phyloP scores from a whole-genome alignment of 208 protist species.

The Acanthamoeba sp. region DNA sequence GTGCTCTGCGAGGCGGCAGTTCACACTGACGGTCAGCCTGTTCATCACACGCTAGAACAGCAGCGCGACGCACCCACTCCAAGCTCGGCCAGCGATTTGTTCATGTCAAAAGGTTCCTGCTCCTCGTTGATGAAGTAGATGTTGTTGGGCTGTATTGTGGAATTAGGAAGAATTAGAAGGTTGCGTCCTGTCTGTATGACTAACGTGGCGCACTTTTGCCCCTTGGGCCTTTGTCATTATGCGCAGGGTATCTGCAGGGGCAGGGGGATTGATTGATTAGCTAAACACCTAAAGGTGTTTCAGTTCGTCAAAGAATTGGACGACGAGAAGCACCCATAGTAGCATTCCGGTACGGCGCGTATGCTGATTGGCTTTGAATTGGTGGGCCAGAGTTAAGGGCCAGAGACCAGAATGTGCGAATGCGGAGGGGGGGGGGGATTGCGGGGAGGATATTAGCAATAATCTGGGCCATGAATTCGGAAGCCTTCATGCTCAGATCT shows the following conservation, averaged over 20 bases:
- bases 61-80: neutral
- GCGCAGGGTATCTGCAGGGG: conserved; percentile 32
- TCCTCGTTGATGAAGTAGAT: conserved; percentile 69
- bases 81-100: conserved; percentile 49
- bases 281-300: neutral
- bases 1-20: neutral
- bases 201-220: conserved; percentile 7
- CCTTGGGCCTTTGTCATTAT: conserved; percentile 54
- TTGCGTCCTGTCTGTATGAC: neutral
- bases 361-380: conserved; percentile 34
- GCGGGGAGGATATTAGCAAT: conserved; percentile 2
- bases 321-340: neutral
- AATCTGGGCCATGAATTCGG: neutral
- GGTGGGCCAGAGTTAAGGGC: conserved; percentile 9
- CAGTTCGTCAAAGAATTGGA: neutral
- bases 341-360: conserved; percentile 29
- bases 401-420: neutral
- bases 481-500: conserved; percentile 52
- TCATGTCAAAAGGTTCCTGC: conserved; percentile 27
- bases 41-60: too few relatives aligned
- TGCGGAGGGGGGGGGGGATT: neutral
- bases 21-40: neutral
- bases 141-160: conserved; percentile 20
- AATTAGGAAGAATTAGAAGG: neutral
- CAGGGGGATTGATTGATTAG: too few relatives aligned